Conservation (phyloP, 2,329 filamentous ascomycete genomes). For the Microsporum audouinii region DNA sequence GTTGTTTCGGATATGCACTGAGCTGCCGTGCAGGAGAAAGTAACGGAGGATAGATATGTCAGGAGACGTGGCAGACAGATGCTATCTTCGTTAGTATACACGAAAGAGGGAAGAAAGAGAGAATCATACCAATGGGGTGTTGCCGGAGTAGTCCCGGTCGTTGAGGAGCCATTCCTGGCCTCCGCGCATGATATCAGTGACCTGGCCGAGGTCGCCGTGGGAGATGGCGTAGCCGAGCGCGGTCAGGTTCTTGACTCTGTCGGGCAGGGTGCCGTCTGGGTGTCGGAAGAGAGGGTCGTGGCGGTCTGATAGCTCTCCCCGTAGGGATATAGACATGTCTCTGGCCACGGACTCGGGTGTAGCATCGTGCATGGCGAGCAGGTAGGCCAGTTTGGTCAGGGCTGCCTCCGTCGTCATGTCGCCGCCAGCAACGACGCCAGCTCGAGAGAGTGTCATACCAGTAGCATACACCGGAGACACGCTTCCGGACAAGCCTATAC, state of each 20-base stretch:
- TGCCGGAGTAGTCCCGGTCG: slow-evolving; percentile 68
- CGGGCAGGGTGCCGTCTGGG: slow-evolving; percentile 48
- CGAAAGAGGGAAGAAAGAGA: slow-evolving; percentile 8
- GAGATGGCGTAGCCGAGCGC: slow-evolving; percentile 70
- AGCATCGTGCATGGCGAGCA: slow-evolving; percentile 59
- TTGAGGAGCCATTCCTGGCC: slow-evolving; percentile 59
- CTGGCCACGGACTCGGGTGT: slow-evolving; percentile 53
- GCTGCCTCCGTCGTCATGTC: slow-evolving; percentile 86
- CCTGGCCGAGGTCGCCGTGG: slow-evolving; percentile 54
- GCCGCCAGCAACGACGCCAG: slow-evolving; percentile 78
- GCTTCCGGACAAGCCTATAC: slow-evolving; percentile 49
- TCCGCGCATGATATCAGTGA: slow-evolving; percentile 55
- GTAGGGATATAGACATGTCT: slow-evolving; percentile 62
- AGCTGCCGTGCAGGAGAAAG: slow-evolving; percentile 46
- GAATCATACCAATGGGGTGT: slow-evolving; percentile 45
- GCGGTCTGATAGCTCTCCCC: slow-evolving; percentile 75
- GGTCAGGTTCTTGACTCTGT: slow-evolving; percentile 55
- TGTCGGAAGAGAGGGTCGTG: slow-evolving; percentile 64
- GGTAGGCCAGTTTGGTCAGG: slow-evolving; percentile 78
- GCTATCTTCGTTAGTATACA: slow-evolving; percentile 25
- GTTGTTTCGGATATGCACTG: slow-evolving; percentile 49
- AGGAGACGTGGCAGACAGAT: slow-evolving; percentile 47
- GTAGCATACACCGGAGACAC: slow-evolving; percentile 69
- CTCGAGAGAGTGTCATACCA: slow-evolving; percentile 63
- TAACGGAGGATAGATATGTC: slow-evolving; percentile 45